phyloP scores from a whole-genome alignment of 2,329 filamentous ascomycete genomes.

The Botryosphaeria dothidea region DNA sequence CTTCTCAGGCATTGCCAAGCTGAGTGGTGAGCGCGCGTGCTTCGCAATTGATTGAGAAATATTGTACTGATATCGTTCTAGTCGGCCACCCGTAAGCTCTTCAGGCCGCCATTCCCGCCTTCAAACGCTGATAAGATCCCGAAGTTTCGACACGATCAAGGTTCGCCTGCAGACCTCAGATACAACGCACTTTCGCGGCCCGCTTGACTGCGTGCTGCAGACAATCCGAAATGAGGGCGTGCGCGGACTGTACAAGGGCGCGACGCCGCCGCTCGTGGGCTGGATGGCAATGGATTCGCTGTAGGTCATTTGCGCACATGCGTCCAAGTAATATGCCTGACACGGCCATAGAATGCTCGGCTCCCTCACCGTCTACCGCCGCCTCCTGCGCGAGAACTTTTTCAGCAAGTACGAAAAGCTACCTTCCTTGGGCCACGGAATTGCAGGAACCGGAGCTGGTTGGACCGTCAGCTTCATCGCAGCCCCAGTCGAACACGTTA shows the following conservation, averaged over 20 bases:
- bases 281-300: conserved; percentile 98
- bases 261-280: conserved; percentile 85
- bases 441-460: conserved; percentile 85
- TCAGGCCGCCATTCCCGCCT: neutral
- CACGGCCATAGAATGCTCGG: conserved; percentile 69
- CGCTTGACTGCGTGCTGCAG: conserved; percentile 79
- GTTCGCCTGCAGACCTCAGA: conserved; percentile 89
- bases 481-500: conserved; percentile 92
- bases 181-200: conserved; percentile 75
- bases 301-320: conserved; percentile 34
- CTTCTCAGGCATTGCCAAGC: conserved; percentile 89
- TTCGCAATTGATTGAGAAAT: neutral
- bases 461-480: conserved; percentile 90
- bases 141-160: conserved; percentile 91
- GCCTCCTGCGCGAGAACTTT: conserved; percentile 76
- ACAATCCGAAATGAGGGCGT: conserved; percentile 86
- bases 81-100: conserved; percentile 60
- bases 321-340: conserved; percentile 8
- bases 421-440: conserved; percentile 77
- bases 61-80: conserved; percentile 30
- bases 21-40: conserved; percentile 63
- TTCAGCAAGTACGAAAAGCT: conserved; percentile 64
- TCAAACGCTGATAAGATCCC: neutral
- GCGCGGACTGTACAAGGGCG: conserved; percentile 88
- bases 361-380: conserved; percentile 85